Conservation (phyloP, 345 rosid genomes). For the Citrus australasica region DNA sequence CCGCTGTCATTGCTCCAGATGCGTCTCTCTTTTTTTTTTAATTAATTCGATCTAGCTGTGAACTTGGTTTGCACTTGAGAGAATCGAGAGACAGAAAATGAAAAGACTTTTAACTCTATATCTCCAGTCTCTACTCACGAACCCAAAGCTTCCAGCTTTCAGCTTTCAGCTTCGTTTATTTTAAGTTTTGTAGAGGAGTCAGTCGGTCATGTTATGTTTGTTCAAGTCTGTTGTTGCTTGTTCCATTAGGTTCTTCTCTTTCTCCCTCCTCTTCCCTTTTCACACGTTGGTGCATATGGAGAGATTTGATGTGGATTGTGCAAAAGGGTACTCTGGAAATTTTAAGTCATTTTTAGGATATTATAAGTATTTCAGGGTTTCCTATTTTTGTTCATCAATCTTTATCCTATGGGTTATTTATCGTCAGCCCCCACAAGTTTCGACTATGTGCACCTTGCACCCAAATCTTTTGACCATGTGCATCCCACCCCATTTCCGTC, state of each 20-base stretch:
- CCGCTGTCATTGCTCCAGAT: slow-evolving; percentile 40
- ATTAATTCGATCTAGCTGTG: too few species aligned
- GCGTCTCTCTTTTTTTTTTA: background rate
- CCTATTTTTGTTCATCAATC: background rate
- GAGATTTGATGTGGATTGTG: too few species aligned
- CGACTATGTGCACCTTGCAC: too few species aligned
- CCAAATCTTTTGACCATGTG: too few species aligned
- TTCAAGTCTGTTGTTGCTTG: background rate
- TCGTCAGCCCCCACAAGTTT: too few species aligned
- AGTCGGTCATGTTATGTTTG: background rate
- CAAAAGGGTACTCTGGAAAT: background rate
- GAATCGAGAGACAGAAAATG: background rate
- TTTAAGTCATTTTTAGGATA: background rate
- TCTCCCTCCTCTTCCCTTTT: background rate
- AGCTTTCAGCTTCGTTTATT: background rate
- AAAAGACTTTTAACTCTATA: background rate
- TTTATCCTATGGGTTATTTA: background rate
- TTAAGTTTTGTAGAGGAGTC: background rate
- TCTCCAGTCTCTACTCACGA: background rate
- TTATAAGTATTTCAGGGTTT: background rate
- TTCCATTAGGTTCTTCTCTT: background rate
- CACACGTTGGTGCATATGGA: background rate
- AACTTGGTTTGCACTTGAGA: background rate
- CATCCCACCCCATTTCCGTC: too few species aligned
- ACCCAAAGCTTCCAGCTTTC: background rate